Evolutionary conservation across 2,329 filamentous ascomycete species (phyloP), one percentile per base, ranked within the genome.

Genomic region (Cytospora piceicola): DNA sequence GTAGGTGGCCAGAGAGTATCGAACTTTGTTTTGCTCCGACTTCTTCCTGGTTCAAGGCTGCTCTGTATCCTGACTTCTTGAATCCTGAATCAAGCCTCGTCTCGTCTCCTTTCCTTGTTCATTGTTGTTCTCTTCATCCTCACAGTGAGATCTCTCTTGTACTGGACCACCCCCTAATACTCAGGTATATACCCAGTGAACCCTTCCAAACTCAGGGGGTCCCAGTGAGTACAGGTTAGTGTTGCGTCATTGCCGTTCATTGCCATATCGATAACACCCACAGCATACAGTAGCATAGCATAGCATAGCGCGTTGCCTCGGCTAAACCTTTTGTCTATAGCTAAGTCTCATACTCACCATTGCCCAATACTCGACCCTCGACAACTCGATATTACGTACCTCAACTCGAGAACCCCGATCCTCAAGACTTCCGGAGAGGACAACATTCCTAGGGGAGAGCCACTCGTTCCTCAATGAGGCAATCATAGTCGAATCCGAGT

Each of bases 181-280:
- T 12, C 15, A 36, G 34, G 2, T 49, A 49, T 49, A 49, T n/a
- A 49, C 22, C 7, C 20, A 22, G 20, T 14, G n/a, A 49, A 49
- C 46, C 11, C n/a, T 57, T 30, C n/a, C 49, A 32, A 9, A 24
- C 42, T 36, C 36, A 22, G 11, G 49, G 29, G 24, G 53, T 36
- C 42, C 63, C 62, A 30, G 64, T 64, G 64, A 63, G 60, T n/a
- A 27, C 24, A 42, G 27, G 7, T 24, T 58, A 46, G 34, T 36
- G 60, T 49, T 63, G 60, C 64, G 64, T 66, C 64, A 66, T 63
- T 51, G 42, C 27, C 58, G 34, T 27, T 34, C 58, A 49, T 27
- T 34, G 42, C 61, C 57, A 36, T 67, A 66, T 67, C 66, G 66
- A 67, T 67, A 65, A 67, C 55, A 65, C 46, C 58, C 64, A 12